Evolutionary conservation across 768 basidiomycete species (phyloP).

Genomic region (Lactifluus hygrophoroides): DNA sequence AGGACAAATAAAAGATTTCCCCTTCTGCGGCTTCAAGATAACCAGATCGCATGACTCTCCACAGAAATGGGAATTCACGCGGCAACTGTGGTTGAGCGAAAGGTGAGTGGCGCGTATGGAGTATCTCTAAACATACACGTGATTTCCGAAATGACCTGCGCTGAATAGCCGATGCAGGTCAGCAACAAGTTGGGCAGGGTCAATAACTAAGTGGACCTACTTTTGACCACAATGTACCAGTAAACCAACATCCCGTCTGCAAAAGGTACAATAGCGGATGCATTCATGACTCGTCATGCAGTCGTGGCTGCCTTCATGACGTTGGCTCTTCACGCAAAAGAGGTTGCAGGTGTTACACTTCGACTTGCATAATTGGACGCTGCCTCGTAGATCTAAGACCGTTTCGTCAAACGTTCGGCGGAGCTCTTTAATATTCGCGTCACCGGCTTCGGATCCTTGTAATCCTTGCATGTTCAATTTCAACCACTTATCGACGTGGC

Average conservation of each 20-base stretch:
- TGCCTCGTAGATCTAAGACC: conserved; percentile 37
- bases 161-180: background rate
- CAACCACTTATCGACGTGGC: conserved; percentile 48
- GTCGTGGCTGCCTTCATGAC: conserved; percentile 40
- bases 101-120: background rate
- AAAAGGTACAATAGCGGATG: conserved; percentile 28
- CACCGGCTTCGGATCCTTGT: conserved; percentile 37
- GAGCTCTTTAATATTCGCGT: conserved; percentile 41
- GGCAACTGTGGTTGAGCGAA: background rate
- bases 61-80: background rate
- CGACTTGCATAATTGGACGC: conserved; percentile 41
- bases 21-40: background rate
- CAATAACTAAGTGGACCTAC: background rate
- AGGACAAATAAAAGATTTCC: background rate
- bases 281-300: conserved; percentile 47
- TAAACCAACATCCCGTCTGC: background rate
- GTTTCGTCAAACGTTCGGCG: conserved; percentile 36
- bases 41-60: background rate
- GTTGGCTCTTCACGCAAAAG: conserved; percentile 37
- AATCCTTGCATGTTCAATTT: conserved; percentile 41
- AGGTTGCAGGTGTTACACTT: conserved; percentile 42
- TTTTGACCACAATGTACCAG: background rate
- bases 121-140: background rate
- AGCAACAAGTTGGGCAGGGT: background rate
- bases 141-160: background rate